These are phyloP conservation scores for Athelia psychrophila DNA, from an alignment of 1,284 basidiomycete species.

Conservation along the genomic window DNA sequence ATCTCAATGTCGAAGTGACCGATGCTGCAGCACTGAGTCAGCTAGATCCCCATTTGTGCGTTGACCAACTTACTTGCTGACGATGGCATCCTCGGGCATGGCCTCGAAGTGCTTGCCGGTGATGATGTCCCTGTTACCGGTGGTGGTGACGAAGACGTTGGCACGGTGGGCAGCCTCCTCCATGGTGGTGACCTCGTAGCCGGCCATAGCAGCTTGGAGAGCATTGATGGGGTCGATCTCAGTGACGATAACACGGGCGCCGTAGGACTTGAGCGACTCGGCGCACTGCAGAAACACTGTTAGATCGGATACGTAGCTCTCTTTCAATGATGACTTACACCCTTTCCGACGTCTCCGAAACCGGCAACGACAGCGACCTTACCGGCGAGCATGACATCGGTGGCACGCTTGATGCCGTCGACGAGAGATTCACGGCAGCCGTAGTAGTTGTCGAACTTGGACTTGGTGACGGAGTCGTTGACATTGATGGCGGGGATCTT, in stretches of 20 bases:
- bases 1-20: conserved; percentile 99
- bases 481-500: conserved; percentile 99
- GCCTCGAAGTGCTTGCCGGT: conserved; percentile 87
- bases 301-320: conserved; percentile 2
- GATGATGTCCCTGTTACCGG: conserved; percentile 99
- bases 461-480: conserved; percentile 99
- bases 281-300: conserved; percentile 67
- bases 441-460: conserved; percentile 97
- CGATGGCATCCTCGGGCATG: conserved; percentile 99
- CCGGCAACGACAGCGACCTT: conserved; percentile 99
- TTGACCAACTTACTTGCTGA: conserved; percentile 77
- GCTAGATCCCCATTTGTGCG: conserved; percentile 1
- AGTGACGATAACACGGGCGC: conserved; percentile 93
- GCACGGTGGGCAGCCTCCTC: conserved; percentile 88
- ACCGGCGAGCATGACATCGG: conserved; percentile 99
- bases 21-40: conserved; percentile 52
- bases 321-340: conserved; percentile 53
- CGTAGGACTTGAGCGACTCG: conserved; percentile 95
- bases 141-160: conserved; percentile 98
- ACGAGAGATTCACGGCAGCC: conserved; percentile 99
- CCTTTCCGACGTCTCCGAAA: conserved; percentile 99
- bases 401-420: conserved; percentile 99
- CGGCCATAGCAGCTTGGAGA: conserved; percentile 98
- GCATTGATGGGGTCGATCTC: conserved; percentile 99
- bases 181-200: conserved; percentile 99